Base-by-base conservation (phyloP, 1,284 basidiomycete species). In the Peniophora sp. region DNA sequence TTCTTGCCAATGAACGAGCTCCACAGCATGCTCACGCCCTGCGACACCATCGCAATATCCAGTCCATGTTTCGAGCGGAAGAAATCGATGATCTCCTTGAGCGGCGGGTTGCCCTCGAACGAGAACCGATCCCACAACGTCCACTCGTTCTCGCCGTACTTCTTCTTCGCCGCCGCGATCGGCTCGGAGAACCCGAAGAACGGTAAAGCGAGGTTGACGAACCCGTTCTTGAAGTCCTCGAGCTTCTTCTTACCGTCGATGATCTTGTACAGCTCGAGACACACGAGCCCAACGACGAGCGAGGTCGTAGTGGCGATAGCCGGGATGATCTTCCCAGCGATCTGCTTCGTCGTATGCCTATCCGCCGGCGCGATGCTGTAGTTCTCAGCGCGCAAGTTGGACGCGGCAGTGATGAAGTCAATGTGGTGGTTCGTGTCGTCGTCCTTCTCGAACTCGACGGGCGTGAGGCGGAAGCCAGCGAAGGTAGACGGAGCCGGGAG, bases 181-280 rank as follows among this genome's bases (percentile, higher is more conserved):
- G 97, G 97, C 64, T 99, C 97, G 1, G 94, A 97, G 77, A 99
- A 99, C 22, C 94, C 97, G 64, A 99, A 97, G 85, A 99, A 99
- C 2, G 97, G 97, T 52, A 99, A 71, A 3, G 97, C 97, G 47
- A 99, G 79, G 70, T 99, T 99, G 62, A 99, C 83, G 68, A 99
- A 99, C 41, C 93, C 93, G 62, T 99, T 99, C 79, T 97, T 98
- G 80, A 93, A 99, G 51, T 89, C 81, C 60, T 99, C 97, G 11
- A 98, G 75, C 62, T 91, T 88, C 62, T 75, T 82, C 79, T 98
- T 98, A 55, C 87, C 87, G 66, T 97, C 97, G 59, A 99, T 94
- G 66, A 99, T 78, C 92, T 98, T 98, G 80, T 97, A 99, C 48
- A 99, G 78, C 71, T 99, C 97, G 52, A 99, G 68, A 68, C 95